Conservation (phyloP, 2,329 filamentous ascomycete species). For the Colletotrichum spinosum region DNA sequence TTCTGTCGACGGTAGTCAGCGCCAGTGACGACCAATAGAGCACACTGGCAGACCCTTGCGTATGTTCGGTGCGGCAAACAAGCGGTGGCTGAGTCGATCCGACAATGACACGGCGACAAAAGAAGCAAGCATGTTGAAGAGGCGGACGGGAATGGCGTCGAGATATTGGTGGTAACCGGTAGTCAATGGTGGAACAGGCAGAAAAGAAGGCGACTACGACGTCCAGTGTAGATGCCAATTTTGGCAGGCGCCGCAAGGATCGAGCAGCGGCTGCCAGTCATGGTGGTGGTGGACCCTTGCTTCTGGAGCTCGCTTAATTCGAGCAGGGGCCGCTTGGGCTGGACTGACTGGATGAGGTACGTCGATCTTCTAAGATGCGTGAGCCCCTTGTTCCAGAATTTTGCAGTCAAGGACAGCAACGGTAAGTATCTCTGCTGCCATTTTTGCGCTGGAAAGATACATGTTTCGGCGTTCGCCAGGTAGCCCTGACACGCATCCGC, state of each 20-base stretch:
- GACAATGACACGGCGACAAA: not conserved
- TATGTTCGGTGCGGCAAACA: constrained; percentile 28
- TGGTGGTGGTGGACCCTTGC: constrained; percentile 31
- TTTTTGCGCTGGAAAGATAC: constrained; percentile 21
- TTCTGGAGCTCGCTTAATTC: constrained; percentile 33
- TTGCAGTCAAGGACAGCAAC: constrained; percentile 30
- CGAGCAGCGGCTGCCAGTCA: constrained; percentile 29
- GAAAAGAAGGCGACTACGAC: not conserved
- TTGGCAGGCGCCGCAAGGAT: constrained; percentile 35
- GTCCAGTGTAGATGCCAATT: constrained; percentile 21
- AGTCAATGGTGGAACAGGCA: constrained; percentile 15
- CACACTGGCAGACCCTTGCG: constrained; percentile 11
- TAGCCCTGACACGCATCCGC: constrained; percentile 7
- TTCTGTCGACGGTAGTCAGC: constrained; percentile 27
- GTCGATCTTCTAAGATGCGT: constrained; percentile 23
- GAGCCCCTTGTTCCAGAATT: constrained; percentile 37
- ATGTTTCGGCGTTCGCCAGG: constrained; percentile 26
- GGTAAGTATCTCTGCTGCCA: constrained; percentile 23
- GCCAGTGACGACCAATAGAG: constrained; percentile 34
- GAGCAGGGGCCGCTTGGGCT: constrained; percentile 28
- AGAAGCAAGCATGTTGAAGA: constrained; percentile 13
- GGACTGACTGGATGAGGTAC: constrained; percentile 40
- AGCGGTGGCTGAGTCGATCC: constrained; percentile 18
- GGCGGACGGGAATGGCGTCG: constrained; percentile 26
- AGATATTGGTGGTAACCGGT: not conserved